Evolutionary conservation across 2,329 filamentous ascomycete species (phyloP), one percentile per base, ranked within the genome.

Genomic region (Exophiala phaeomuriformis): DNA sequence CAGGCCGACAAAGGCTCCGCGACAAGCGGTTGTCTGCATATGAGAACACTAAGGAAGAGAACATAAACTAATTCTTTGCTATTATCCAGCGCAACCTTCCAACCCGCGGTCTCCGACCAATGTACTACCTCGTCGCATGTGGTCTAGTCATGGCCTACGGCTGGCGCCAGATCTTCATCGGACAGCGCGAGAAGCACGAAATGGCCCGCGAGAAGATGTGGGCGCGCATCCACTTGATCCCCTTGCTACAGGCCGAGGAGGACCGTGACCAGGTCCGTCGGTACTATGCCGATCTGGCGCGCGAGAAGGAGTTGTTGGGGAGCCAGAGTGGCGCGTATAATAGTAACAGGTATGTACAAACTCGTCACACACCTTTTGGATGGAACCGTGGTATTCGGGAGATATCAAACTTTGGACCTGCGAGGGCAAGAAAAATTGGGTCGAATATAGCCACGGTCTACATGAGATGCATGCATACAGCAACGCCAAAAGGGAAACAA

Each of bases 161-260:
- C 58, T 95, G 93, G 80, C 97, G 88, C 74, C 86, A 85, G 72
- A 75, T 89, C 56, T 85, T 88, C 62, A 75, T 85, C 69, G 91
- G 90, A 53, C 86, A 91, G 63, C 81, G 89, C 64, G 93, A 98
- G 74, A 85, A 89, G 71, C 91, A 90, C 68, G 93, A 98, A 74
- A 84, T 95, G 63, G 88, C 84, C 60, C 88, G 93, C 65, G 93
- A 98, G 69, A 98, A 97, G 79, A 93, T 95, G 82, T 98, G 93
- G 93, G 83, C 88, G 58, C 86, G 93, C 68, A 95, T 98, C 73
- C 83, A 97, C 74, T 79, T 98, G 61, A 93, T 91, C 67, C 93
- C 93, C 54, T 76, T 95, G 60, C 82, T 98, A 60, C 91, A 97
- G 71, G 93, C 93, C 52, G 93, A 98, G 70, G 90, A 95, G 72